A percentile compares a stretch with the other conserved stretches of the same genome.
These are phyloP conservation scores for Acanthamoeba divionensis DNA, from an alignment of 208 protist species.

Conservation along the genomic window DNA sequence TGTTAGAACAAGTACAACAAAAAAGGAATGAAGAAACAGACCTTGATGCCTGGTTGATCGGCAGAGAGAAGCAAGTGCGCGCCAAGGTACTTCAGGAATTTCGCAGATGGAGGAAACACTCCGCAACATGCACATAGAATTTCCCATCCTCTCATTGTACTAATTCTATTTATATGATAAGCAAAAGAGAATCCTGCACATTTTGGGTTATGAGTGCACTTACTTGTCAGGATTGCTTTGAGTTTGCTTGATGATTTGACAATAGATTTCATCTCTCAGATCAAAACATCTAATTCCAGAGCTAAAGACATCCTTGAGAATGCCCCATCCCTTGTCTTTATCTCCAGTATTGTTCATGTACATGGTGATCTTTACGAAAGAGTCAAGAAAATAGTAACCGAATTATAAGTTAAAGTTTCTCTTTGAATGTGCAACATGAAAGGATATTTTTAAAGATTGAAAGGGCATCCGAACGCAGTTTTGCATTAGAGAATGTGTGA, in stretches of 20 bases:
- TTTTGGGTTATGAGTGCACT: not conserved
- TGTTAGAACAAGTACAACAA: not conserved
- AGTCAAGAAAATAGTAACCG: no score
- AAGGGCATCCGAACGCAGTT: not conserved
- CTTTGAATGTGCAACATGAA: no score
- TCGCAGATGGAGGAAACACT: slow-evolving; percentile 8
- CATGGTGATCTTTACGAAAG: not conserved
- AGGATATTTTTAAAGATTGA: slow-evolving; percentile 7
- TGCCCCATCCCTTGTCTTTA: not conserved
- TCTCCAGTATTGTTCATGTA: slow-evolving; percentile 35
- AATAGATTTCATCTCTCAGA: slow-evolving; percentile 36
- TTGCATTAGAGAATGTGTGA: not conserved
- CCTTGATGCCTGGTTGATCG: not conserved
- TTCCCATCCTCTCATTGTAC: slow-evolving; percentile 11
- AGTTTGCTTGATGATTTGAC: slow-evolving; percentile 39
- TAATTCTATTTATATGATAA: not conserved
- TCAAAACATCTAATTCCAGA: not conserved
- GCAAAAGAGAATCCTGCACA: not conserved
- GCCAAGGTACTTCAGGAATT: not conserved
- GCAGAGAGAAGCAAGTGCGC: not conserved
- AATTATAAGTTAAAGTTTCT: no score
- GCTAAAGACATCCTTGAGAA: not conserved
- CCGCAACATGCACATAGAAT: not conserved
- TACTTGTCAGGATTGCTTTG: slow-evolving; percentile 8
- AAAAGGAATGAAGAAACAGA: not conserved